Conservation (phyloP, 2,329 filamentous ascomycete species). For the Colletotrichum caudatum region DNA sequence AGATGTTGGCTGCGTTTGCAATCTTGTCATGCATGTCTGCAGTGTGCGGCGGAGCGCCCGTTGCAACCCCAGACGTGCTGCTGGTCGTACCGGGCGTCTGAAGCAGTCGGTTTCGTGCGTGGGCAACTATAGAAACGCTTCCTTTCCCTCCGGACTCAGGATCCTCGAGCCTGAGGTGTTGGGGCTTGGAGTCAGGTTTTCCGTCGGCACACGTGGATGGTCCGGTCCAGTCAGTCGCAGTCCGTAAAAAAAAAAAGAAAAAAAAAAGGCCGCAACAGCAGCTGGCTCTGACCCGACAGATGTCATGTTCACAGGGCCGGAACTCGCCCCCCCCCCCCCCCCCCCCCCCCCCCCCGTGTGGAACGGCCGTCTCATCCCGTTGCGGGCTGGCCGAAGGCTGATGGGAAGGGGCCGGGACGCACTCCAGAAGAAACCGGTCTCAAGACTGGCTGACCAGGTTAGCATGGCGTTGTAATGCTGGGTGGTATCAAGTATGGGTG, state of each 20-base stretch:
- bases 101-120: neutral
- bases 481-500: constrained; percentile 1
- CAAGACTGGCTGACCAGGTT: neutral
- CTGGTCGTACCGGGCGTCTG: neutral
- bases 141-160: constrained; percentile 31
- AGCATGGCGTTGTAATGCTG: neutral
- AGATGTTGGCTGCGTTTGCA: neutral
- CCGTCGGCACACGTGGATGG: neutral
- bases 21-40: neutral
- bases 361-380: neutral
- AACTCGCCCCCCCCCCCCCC: neutral
- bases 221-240: neutral
- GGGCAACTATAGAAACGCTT: constrained; percentile 6
- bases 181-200: neutral
- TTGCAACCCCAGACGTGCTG: neutral
- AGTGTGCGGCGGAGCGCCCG: neutral
- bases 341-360: neutral
- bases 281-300: too few relatives aligned
- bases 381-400: neutral
- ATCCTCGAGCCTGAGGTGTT: neutral
- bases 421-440: neutral
- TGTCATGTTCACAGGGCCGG: neutral
- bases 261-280: neutral
- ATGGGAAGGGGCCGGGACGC: neutral
- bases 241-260: too few relatives aligned